Conservation (phyloP, 352 stramenopile species). For the Phytophthora meadii region DNA sequence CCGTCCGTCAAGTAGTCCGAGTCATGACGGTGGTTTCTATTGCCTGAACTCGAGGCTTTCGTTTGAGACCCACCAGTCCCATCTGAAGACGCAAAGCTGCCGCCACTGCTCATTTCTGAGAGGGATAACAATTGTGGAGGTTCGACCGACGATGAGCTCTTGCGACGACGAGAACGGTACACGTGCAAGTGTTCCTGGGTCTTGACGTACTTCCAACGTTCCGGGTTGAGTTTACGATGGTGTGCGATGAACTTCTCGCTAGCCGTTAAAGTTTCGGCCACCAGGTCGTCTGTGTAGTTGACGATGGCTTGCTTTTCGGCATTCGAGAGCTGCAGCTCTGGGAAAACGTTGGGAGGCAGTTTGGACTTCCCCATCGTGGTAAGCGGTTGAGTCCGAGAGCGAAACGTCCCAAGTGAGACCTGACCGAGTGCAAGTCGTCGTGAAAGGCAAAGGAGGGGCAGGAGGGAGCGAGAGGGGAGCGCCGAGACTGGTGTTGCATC, state of each 20-base stretch:
- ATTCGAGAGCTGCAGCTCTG: constrained; percentile 25
- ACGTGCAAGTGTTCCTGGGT: constrained; percentile 42
- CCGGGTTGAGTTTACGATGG: constrained; percentile 36
- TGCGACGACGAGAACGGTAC: constrained; percentile 40
- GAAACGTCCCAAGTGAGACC: constrained; percentile 6
- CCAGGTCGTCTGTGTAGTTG: constrained; percentile 41
- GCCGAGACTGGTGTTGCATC: constrained; percentile 18
- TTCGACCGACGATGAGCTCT: constrained; percentile 21
- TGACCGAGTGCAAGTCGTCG: background rate
- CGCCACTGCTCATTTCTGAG: constrained; percentile 21
- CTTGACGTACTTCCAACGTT: constrained; percentile 42
- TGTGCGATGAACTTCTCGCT: constrained; percentile 44
- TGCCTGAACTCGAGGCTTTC: constrained; percentile 26
- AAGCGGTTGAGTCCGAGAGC: background rate
- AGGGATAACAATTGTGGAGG: constrained; percentile 15
- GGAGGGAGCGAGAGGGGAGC: constrained; percentile 12
- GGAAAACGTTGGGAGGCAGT: constrained; percentile 34
- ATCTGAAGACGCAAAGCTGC: constrained; percentile 27
- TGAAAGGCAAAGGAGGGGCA: constrained; percentile 25
- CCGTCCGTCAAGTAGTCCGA: constrained; percentile 45
- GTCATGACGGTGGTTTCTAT: constrained; percentile 17
- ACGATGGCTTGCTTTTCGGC: constrained; percentile 35
- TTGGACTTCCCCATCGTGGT: constrained; percentile 28
- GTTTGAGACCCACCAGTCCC: constrained; percentile 11
- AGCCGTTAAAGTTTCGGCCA: constrained; percentile 34